Conservation (phyloP, 1,139 yeast genomes). For the Pneumocystis oryctolagi region DNA sequence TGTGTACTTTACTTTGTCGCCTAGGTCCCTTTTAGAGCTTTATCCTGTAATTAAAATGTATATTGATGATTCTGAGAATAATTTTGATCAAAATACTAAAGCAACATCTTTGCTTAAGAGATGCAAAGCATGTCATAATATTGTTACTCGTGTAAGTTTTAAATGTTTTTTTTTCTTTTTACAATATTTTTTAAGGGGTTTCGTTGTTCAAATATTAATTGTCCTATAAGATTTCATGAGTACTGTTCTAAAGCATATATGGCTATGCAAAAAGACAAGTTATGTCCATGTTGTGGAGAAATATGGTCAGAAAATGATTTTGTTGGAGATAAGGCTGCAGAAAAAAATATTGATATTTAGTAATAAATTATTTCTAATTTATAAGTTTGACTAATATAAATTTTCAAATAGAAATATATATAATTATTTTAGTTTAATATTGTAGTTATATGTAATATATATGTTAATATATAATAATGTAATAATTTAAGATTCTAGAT, state of each 20-base stretch:
- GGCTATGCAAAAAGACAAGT: not conserved
- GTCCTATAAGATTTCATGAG: not conserved
- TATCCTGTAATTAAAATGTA: slow-evolving; percentile 1
- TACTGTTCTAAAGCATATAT: not conserved
- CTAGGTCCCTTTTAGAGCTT: slow-evolving; percentile 2
- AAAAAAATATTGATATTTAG: not conserved
- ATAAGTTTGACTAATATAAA: not conserved
- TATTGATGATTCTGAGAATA: slow-evolving; percentile 2
- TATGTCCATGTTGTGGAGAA: not conserved
- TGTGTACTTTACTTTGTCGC: not conserved
- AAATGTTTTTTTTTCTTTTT: not conserved
- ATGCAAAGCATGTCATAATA: not conserved
- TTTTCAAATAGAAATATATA: not conserved
- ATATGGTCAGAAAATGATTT: not conserved
- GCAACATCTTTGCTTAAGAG: not conserved
- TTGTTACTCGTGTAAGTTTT: not conserved
- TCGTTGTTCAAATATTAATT: not conserved
- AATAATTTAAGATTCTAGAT: not conserved
- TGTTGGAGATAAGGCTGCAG: not conserved
- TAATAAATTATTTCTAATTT: not conserved
- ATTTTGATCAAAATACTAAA: not conserved
- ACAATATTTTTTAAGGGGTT: not conserved
- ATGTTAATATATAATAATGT: not conserved
- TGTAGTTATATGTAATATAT: not conserved
- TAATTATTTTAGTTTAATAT: not conserved